These are phyloP conservation scores for Chalaropsis thielavioides DNA, from an alignment of 2,329 filamentous ascomycete species.

Conservation along the genomic window DNA sequence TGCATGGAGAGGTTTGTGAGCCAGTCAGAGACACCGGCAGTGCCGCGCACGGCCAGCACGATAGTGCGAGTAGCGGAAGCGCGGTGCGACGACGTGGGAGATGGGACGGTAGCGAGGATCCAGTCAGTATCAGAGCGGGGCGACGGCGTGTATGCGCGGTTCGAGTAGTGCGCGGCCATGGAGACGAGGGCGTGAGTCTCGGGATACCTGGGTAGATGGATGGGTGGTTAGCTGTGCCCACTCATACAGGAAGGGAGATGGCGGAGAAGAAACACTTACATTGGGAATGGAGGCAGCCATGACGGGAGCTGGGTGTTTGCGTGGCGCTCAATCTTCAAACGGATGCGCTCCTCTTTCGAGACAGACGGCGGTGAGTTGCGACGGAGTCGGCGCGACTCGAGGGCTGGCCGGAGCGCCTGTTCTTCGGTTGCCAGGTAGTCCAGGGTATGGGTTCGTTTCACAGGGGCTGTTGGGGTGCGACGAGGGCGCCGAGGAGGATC, in stretches of 20 bases:
- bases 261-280: slow-evolving; percentile 33
- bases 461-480: not conserved
- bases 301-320: slow-evolving; percentile 60
- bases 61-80: slow-evolving; percentile 40
- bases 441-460: not conserved
- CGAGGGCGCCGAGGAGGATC: slow-evolving; percentile 21
- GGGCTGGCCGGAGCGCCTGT: not conserved
- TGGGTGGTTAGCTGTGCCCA: not conserved
- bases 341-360: slow-evolving; percentile 29
- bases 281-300: slow-evolving; percentile 49
- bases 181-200: slow-evolving; percentile 64
- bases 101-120: slow-evolving; percentile 71
- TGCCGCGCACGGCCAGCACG: slow-evolving; percentile 72
- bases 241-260: not conserved
- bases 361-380: not conserved
- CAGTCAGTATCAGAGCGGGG: slow-evolving; percentile 57
- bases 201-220: slow-evolving; percentile 41
- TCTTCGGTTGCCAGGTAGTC: not conserved
- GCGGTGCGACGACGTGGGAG: slow-evolving; percentile 47
- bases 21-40: slow-evolving; percentile 72
- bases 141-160: slow-evolving; percentile 60
- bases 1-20: slow-evolving; percentile 62
- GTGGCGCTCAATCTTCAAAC: slow-evolving; percentile 61
- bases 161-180: slow-evolving; percentile 64
- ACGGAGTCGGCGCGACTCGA: not conserved